A percentile compares a stretch with the other conserved stretches of the same genome.
Conservation (phyloP, 768 basidiomycete genomes). For the Hericium rajendrae region DNA sequence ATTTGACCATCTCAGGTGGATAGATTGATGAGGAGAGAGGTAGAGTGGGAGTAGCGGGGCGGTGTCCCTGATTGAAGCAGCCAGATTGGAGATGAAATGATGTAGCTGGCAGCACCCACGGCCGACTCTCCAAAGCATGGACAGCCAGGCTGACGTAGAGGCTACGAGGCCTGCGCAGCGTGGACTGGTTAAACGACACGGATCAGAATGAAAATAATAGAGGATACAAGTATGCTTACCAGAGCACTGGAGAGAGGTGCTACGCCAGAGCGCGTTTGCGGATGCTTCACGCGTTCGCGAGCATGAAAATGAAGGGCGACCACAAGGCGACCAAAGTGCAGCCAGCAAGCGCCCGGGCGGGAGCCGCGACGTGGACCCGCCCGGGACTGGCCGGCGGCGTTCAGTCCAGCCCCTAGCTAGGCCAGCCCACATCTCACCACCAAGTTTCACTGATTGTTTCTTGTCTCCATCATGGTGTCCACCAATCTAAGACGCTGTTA, state of each 20-base stretch:
- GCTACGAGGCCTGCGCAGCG: constrained; percentile 26
- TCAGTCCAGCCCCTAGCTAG: too few relatives aligned
- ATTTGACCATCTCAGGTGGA: constrained; percentile 17
- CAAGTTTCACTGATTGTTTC: too few relatives aligned
- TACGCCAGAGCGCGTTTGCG: too few relatives aligned
- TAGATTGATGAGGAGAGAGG: constrained; percentile 1
- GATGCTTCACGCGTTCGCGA: not conserved
- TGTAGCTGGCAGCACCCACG: constrained; percentile 45
- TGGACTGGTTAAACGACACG: constrained; percentile 18
- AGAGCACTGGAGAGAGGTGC: too few relatives aligned
- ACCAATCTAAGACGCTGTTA: too few relatives aligned
- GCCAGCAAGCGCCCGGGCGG: too few relatives aligned
- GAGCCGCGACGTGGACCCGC: not conserved
- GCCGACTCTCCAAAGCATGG: constrained; percentile 63
- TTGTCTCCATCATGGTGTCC: too few relatives aligned
- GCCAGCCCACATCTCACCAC: too few relatives aligned
- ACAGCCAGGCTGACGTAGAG: constrained; percentile 39
- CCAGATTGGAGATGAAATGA: constrained; percentile 17
- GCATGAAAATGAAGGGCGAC: not conserved
- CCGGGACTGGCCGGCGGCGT: not conserved
- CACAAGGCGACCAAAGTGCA: too few relatives aligned
- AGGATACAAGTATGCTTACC: not conserved
- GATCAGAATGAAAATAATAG: not conserved
- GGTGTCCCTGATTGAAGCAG: constrained; percentile 18
- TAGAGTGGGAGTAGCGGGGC: constrained; percentile 7